These are phyloP conservation scores for Fusarium nelsonii DNA, from an alignment of 2,329 filamentous ascomycete species.

Conservation along the genomic window DNA sequence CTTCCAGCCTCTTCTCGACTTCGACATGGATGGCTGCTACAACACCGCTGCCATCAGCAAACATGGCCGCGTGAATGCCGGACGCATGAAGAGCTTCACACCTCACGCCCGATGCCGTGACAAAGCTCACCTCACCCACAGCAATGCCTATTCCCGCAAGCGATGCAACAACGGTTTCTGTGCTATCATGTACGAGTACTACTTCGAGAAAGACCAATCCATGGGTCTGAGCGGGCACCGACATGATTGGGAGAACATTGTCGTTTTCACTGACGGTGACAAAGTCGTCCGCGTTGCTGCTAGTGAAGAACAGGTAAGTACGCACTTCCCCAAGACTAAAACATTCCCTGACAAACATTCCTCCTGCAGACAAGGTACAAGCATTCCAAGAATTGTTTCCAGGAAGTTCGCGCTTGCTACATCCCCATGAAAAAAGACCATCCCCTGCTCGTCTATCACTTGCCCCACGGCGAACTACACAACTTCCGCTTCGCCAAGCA, in stretches of 20 bases:
- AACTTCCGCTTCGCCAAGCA: conserved; percentile 3
- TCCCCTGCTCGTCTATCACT: not conserved
- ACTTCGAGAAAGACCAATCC: not conserved
- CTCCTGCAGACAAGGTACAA: not conserved
- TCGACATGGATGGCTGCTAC: not conserved
- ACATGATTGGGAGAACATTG: not conserved
- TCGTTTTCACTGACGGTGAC: not conserved
- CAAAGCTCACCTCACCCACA: not conserved
- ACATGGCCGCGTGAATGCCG: not conserved
- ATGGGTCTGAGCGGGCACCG: not conserved
- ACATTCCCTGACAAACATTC: not conserved
- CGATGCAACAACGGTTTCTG: conserved; percentile 3
- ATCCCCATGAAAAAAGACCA: not conserved
- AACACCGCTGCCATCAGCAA: not conserved
- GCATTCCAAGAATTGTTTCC: not conserved
- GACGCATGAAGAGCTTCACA: not conserved
- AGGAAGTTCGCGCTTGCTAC: not conserved
- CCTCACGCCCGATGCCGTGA: not conserved
- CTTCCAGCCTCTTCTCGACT: conserved; percentile 1
- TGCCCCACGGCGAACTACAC: not conserved
- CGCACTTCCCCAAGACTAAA: rapidly evolving
- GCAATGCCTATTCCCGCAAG: conserved; percentile 11
- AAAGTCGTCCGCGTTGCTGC: not conserved
- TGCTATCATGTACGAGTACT: not conserved
- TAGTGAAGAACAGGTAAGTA: not conserved